Conservation (phyloP, 768 basidiomycete genomes). For the Roridomyces roridus region DNA sequence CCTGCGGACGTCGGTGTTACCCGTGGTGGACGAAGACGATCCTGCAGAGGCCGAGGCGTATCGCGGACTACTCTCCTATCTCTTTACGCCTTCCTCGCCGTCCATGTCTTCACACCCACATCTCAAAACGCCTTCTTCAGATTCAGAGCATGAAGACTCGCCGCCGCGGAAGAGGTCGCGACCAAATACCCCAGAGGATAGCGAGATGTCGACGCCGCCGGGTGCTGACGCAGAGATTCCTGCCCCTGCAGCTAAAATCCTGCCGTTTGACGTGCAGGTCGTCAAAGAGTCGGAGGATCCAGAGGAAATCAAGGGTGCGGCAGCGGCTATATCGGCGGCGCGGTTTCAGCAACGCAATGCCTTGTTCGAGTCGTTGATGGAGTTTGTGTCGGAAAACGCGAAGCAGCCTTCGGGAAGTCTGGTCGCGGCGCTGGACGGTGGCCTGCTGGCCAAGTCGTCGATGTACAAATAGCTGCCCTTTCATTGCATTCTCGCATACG, state of each 20-base stretch:
- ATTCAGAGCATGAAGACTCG: conserved; percentile 33
- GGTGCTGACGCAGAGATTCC: conserved; percentile 14
- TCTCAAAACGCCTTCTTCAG: conserved; percentile 20
- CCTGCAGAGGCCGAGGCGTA: conserved; percentile 66
- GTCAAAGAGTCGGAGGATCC: conserved; percentile 30
- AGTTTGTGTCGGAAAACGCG: conserved; percentile 63
- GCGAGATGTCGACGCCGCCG: conserved; percentile 40
- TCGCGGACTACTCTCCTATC: conserved; percentile 68
- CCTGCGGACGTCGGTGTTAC: conserved; percentile 71
- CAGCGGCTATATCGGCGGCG: conserved; percentile 44
- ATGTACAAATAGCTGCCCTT: conserved; percentile 18
- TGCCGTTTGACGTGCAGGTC: conserved; percentile 22
- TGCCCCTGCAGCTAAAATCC: conserved; percentile 31
- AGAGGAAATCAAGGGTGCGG: conserved; percentile 21
- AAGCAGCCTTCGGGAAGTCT: conserved; percentile 73
- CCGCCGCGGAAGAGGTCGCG: conserved; percentile 54
- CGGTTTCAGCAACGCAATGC: conserved; percentile 70
- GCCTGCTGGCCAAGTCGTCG: conserved; percentile 26
- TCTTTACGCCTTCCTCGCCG: conserved; percentile 51
- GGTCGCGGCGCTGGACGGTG: conserved; percentile 67
- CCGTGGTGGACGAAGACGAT: conserved; percentile 73
- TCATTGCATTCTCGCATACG: not conserved
- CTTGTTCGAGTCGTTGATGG: conserved; percentile 72
- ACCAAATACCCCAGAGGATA: conserved; percentile 45
- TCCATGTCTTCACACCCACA: conserved; percentile 25